A percentile compares a stretch with the other conserved stretches of the same genome.
These are phyloP conservation scores for Schoenoplectus triqueter DNA, from an alignment of 202 grass and related monocot species.

Conservation along the genomic window DNA sequence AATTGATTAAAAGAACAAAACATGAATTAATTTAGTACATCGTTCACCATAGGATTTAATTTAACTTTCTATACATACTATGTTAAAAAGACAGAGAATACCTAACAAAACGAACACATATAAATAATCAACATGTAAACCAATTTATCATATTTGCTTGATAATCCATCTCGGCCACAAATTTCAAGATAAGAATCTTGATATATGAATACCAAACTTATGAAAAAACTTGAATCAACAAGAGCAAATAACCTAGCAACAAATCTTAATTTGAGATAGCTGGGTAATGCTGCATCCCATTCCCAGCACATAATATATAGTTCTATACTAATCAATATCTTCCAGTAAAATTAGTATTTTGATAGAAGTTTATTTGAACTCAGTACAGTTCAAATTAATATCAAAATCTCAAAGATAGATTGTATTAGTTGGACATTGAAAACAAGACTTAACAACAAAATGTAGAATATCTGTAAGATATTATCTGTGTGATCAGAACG, in stretches of 20 bases:
- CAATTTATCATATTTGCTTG: not conserved
- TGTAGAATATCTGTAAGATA: too few species aligned
- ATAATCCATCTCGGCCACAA: not conserved
- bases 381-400: not conserved
- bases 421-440: not conserved
- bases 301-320: not conserved
- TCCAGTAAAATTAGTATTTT: not conserved
- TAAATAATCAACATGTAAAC: not conserved
- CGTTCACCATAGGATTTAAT: not conserved
- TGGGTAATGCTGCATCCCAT: not conserved
- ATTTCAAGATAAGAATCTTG: not conserved
- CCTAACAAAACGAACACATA: not conserved
- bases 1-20: not conserved
- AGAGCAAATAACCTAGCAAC: not conserved
- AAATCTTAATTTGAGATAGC: constrained; percentile 16
- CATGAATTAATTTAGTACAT: not conserved
- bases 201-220: not conserved
- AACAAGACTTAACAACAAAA: not conserved
- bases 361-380: not conserved
- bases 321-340: not conserved
- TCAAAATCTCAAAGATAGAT: not conserved
- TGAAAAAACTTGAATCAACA: not conserved
- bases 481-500: not conserved
- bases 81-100: not conserved
- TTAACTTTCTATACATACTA: not conserved